Conservation (phyloP, 495 filamentous ascomycete genomes). For the Penicillium silybi region DNA sequence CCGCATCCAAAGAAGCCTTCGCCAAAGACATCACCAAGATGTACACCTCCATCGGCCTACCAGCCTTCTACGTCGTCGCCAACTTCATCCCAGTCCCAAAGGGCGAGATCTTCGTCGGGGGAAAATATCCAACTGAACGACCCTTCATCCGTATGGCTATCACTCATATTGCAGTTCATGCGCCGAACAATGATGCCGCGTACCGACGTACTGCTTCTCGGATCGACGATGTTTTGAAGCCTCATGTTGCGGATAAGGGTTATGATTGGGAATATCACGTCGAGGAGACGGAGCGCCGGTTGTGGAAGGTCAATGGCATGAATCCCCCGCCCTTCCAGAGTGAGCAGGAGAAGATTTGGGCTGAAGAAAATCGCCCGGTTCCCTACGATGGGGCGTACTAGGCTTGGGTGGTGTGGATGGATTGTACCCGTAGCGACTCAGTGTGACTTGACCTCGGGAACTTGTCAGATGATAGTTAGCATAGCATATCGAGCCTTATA, state of each 20-base stretch:
- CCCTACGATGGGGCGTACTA: conserved; percentile 35
- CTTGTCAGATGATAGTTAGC: no score
- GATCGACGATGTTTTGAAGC: conserved; percentile 18
- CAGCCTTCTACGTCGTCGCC: conserved; percentile 27
- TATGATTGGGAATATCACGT: conserved; percentile 28
- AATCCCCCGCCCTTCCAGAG: conserved; percentile 20
- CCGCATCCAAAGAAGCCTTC: conserved; percentile 13
- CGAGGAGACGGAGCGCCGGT: conserved; percentile 18
- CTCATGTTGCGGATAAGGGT: conserved; percentile 19
- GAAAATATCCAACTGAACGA: not conserved
- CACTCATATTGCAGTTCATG: conserved; percentile 16
- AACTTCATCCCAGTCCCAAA: conserved; percentile 15
- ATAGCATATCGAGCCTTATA: no score
- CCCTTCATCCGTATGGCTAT: conserved; percentile 24
- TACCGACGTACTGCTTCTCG: conserved; percentile 5
- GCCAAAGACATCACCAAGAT: conserved; percentile 23
- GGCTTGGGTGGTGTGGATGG: not conserved
- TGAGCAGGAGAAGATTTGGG: conserved; percentile 21
- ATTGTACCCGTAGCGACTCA: not conserved
- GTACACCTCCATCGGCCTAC: conserved; percentile 21
- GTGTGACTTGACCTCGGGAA: not conserved
- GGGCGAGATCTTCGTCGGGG: conserved; percentile 13
- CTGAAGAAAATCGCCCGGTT: conserved; percentile 9
- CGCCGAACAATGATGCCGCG: conserved; percentile 8
- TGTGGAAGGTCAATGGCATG: conserved; percentile 30